phyloP scores from a whole-genome alignment of 2,329 filamentous ascomycete species.

The Cyclaneusma minus region DNA sequence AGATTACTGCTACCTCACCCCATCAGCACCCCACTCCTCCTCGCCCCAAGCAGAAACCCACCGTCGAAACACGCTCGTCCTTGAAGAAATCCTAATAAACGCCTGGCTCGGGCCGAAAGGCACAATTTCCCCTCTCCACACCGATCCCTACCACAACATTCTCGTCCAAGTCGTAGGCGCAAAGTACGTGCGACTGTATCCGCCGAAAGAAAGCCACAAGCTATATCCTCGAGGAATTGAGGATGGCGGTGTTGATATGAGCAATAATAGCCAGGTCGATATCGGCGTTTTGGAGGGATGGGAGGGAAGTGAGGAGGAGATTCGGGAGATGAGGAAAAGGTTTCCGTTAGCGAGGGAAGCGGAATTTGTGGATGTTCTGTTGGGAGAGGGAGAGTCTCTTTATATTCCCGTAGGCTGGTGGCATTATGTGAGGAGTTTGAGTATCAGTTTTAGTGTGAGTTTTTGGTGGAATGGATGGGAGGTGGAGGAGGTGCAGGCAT shows the following conservation, averaged over 20 bases:
- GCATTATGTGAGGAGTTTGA: conserved; percentile 86
- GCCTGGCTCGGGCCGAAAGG: conserved; percentile 83
- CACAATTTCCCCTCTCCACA: conserved; percentile 87
- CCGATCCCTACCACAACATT: conserved; percentile 87
- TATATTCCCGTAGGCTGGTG: conserved; percentile 95
- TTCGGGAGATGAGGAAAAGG: conserved; percentile 6
- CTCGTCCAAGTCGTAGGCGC: conserved; percentile 76
- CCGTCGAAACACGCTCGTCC: conserved; percentile 17
- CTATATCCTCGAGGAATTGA: conserved; percentile 49
- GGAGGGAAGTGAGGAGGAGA: conserved; percentile 24
- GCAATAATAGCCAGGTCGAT: conserved; percentile 73
- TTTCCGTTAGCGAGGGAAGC: conserved; percentile 10
- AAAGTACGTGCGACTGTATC: conserved; percentile 86
- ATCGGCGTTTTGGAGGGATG: conserved; percentile 52
- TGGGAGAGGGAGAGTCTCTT: conserved; percentile 68
- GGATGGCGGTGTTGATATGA: conserved; percentile 67
- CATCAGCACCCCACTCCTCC: conserved; percentile 36
- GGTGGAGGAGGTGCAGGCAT: too few relatives aligned
- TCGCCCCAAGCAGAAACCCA: conserved; percentile 28
- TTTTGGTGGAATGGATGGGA: conserved; percentile 88
- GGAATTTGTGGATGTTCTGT: conserved; percentile 50
- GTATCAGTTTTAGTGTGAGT: conserved; percentile 82
- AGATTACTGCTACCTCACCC: conserved; percentile 67
- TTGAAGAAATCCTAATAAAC: conserved; percentile 56
- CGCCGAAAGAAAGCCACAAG: conserved; percentile 40